These are phyloP conservation scores for Pseudofabraea citricarpa DNA, from an alignment of 2,329 filamentous ascomycete genomes.

Conservation along the genomic window DNA sequence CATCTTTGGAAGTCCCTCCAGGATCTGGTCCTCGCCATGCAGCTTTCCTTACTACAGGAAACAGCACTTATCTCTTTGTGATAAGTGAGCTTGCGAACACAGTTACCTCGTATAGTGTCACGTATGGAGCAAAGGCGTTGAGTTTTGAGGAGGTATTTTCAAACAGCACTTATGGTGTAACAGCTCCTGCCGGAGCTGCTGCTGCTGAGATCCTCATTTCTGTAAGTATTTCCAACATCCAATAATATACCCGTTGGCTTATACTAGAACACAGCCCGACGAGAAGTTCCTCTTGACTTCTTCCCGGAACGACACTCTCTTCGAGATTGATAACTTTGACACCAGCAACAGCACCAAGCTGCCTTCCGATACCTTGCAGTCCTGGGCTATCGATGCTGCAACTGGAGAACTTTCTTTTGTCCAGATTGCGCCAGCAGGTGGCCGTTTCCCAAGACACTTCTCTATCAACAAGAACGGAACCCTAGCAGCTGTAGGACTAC, in stretches of 20 bases:
- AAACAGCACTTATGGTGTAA: constrained; percentile 43
- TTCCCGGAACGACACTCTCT: constrained; percentile 58
- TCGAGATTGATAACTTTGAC: constrained; percentile 44
- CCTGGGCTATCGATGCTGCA: constrained; percentile 48
- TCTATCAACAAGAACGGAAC: constrained; percentile 39
- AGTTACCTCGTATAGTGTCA: constrained; percentile 48
- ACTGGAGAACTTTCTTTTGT: constrained; percentile 38
- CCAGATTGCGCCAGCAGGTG: constrained; percentile 39
- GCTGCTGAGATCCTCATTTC: constrained; percentile 55
- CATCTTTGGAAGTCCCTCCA: constrained; percentile 28
- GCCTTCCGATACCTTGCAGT: constrained; percentile 60
- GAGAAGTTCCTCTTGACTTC: constrained; percentile 61
- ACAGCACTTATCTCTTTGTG: constrained; percentile 31
- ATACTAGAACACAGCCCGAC: constrained; percentile 55
- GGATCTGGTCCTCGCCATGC: constrained; percentile 51
- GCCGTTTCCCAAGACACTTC: constrained; percentile 41
- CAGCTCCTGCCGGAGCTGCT: constrained; percentile 34
- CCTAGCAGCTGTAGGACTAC: constrained; percentile 40
- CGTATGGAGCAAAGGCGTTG: constrained; percentile 41
- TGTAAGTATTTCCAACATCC: too few relatives aligned
- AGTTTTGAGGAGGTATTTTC: constrained; percentile 42
- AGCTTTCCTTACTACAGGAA: constrained; percentile 33
- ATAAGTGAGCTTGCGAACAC: constrained; percentile 42
- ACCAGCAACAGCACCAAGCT: constrained; percentile 37
- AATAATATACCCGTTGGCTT: too few relatives aligned